Conservation (phyloP, 192 early-diverging fungal genomes). For the Neocallimastix lanati region DNA sequence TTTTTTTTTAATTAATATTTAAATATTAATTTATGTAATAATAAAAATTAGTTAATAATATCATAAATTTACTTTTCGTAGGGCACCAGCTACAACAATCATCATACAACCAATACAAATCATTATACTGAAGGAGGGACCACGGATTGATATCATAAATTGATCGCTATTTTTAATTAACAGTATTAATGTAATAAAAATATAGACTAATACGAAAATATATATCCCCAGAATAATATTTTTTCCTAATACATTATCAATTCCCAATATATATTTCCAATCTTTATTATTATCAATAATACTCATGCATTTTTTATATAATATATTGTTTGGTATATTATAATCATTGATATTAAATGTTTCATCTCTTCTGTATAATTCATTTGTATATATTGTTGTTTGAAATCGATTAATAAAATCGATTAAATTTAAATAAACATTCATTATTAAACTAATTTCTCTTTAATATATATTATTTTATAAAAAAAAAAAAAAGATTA, state of each 20-base stretch:
- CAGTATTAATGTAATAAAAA: not conserved
- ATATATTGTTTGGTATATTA: not conserved
- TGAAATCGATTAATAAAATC: not conserved
- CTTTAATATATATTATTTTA: too few relatives aligned
- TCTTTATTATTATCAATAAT: not conserved
- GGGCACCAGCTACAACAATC: not conserved
- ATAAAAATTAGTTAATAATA: too few relatives aligned
- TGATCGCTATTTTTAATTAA: not conserved
- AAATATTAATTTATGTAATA: too few relatives aligned
- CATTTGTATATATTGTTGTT: not conserved
- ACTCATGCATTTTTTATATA: not conserved
- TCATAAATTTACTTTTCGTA: not conserved
- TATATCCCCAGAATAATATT: not conserved
- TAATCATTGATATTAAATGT: not conserved
- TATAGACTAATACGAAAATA: not conserved
- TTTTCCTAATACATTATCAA: not conserved
- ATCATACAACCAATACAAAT: not conserved
- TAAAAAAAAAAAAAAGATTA: too few relatives aligned
- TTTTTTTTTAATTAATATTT: too few relatives aligned
- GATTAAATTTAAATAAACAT: not conserved
- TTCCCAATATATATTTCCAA: not conserved
- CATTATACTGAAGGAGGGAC: not conserved
- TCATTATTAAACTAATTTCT: too few relatives aligned
- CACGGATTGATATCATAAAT: not conserved
- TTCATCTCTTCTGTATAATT: not conserved